A percentile compares a stretch with the other conserved stretches of the same genome.
These are phyloP conservation scores for Gaultheria prostrata DNA, from an alignment of 148 eudicot genomes.

Conservation along the genomic window DNA sequence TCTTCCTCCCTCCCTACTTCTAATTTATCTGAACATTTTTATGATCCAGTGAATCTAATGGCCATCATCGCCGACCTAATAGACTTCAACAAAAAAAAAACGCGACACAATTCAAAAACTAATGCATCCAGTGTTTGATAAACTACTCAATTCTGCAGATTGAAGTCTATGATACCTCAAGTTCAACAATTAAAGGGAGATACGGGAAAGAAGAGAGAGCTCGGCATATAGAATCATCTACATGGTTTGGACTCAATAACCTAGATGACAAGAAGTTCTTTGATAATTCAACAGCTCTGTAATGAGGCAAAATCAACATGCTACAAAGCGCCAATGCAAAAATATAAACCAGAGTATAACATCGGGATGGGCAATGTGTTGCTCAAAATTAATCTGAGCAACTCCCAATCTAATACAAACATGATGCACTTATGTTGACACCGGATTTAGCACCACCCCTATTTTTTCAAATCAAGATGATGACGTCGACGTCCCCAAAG, in stretches of 20 bases:
- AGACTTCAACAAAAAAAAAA: too few relatives aligned
- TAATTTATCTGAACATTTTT: too few relatives aligned
- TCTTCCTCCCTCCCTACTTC: background rate
- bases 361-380: background rate
- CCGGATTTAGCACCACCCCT: too few relatives aligned
- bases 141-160: too few relatives aligned
- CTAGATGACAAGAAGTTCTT: background rate
- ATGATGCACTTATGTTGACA: too few relatives aligned
- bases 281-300: background rate
- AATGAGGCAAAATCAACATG: background rate
- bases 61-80: too few relatives aligned
- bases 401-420: slow-evolving; percentile 11
- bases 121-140: too few relatives aligned
- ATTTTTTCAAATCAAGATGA: too few relatives aligned
- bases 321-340: background rate
- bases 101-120: too few relatives aligned
- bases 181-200: background rate
- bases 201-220: background rate
- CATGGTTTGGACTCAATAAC: background rate
- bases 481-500: too few relatives aligned
- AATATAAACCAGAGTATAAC: background rate
- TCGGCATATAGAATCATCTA: background rate
- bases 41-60: too few relatives aligned
- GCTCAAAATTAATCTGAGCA: slow-evolving; percentile 1
- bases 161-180: too few relatives aligned